A percentile compares a stretch with the other conserved stretches of the same genome.
These are phyloP conservation scores for Monosporascus sp. DNA, from an alignment of 2,329 filamentous ascomycete species.

Conservation along the genomic window DNA sequence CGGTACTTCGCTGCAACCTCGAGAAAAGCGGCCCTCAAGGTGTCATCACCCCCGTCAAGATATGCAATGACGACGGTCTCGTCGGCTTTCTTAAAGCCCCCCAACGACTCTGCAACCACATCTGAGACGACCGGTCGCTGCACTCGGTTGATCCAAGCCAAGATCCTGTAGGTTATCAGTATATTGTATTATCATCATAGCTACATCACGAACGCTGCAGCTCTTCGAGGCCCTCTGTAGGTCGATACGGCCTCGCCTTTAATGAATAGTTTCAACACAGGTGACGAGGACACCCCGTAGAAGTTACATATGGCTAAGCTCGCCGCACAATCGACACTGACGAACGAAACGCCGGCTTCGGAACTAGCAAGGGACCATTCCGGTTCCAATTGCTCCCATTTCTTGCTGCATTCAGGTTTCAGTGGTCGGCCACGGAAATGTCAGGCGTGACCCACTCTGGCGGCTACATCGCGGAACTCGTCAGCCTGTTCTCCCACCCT, in stretches of 20 bases:
- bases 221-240: conserved; percentile 17
- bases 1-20: conserved; percentile 21
- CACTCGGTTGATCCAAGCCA: conserved; percentile 19
- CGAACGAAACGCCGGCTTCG: conserved; percentile 6
- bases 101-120: conserved; percentile 12
- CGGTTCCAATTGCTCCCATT: conserved; percentile 11
- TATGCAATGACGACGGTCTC: conserved; percentile 29
- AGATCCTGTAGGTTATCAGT: conserved; percentile 7
- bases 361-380: conserved; percentile 13
- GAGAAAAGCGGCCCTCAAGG: conserved; percentile 14
- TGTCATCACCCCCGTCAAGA: conserved; percentile 14
- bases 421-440: background rate
- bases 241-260: conserved; percentile 7
- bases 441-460: conserved; percentile 5
- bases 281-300: conserved; percentile 6
- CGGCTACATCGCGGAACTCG: conserved; percentile 1
- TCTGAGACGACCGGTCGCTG: conserved; percentile 22
- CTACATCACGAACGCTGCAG: conserved; percentile 14
- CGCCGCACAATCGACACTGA: conserved; percentile 17
- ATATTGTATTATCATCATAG: background rate
- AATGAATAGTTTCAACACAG: conserved; percentile 12
- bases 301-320: conserved; percentile 6
- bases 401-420: conserved; percentile 8
- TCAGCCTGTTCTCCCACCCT: background rate
- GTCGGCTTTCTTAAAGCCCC: conserved; percentile 24